Percentiles rank a stretch among this genome's conserved stretches.
These are phyloP conservation scores for Solanum virginianum DNA, from an alignment of 257 asterid species.

Conservation along the genomic window DNA sequence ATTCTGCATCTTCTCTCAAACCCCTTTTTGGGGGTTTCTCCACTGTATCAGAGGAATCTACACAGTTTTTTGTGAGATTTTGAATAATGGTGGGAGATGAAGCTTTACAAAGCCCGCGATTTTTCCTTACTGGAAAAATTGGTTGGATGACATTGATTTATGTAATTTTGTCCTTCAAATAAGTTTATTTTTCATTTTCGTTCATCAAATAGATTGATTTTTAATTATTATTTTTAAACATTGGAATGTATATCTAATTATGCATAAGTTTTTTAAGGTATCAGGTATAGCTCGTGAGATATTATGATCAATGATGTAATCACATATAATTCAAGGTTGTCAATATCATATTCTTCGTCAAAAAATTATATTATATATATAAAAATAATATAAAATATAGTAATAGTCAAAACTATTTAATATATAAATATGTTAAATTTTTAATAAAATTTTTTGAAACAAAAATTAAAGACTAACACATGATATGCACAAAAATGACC, in stretches of 20 bases:
- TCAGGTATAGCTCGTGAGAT: rapidly evolving
- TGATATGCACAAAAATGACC: not conserved
- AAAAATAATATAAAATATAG: too few species aligned
- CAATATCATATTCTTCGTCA: too few species aligned
- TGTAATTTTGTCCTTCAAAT: too few species aligned
- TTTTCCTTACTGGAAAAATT: not conserved
- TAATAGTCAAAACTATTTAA: too few species aligned
- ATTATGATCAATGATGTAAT: too few species aligned
- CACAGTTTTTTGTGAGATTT: not conserved
- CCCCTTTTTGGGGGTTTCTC: not conserved
- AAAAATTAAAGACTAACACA: too few species aligned
- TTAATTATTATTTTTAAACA: not conserved
- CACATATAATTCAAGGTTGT: too few species aligned
- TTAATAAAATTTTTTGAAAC: rapidly evolving
- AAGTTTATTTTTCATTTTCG: too few species aligned
- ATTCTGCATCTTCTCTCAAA: slow-evolving; percentile 33
- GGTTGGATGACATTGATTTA: not conserved
- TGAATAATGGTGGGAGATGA: not conserved
- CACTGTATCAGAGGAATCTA: not conserved
- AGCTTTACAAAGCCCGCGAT: not conserved
- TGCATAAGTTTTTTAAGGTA: not conserved
- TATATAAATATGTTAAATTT: too few species aligned
- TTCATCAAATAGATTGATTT: too few species aligned
- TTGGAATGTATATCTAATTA: not conserved
- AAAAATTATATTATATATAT: too few species aligned